These are phyloP conservation scores for Botryotinia convoluta DNA, from an alignment of 2,329 filamentous ascomycete species.

Conservation along the genomic window DNA sequence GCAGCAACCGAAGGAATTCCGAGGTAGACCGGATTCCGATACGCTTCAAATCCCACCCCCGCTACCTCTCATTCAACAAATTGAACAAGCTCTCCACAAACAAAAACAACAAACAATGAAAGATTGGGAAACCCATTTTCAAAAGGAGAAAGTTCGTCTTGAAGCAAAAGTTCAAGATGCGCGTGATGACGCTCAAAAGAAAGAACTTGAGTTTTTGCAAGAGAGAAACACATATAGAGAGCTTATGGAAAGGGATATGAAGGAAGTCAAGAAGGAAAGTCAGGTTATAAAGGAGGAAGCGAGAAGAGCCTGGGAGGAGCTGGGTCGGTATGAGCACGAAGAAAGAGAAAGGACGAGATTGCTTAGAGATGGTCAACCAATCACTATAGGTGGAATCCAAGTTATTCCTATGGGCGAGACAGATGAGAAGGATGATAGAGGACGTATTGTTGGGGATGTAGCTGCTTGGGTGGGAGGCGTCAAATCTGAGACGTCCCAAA, in stretches of 20 bases:
- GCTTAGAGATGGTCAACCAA: slow-evolving; percentile 81
- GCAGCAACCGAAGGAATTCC: neutral
- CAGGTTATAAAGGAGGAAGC: slow-evolving; percentile 62
- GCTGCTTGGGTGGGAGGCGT: slow-evolving; percentile 17
- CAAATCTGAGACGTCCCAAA: slow-evolving; percentile 4
- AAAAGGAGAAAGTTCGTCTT: slow-evolving; percentile 17
- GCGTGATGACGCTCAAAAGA: slow-evolving; percentile 18
- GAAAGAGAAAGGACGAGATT: slow-evolving; percentile 83
- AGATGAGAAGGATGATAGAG: slow-evolving; percentile 6
- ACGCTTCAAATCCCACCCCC: slow-evolving; percentile 20
- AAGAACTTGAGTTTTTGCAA: slow-evolving; percentile 17
- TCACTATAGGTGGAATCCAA: slow-evolving; percentile 86
- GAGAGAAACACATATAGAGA: slow-evolving; percentile 8
- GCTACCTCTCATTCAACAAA: slow-evolving; percentile 17
- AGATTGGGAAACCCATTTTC: slow-evolving; percentile 18
- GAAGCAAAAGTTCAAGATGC: slow-evolving; percentile 18
- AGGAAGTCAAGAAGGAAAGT: slow-evolving; percentile 18
- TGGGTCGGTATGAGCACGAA: slow-evolving; percentile 88
- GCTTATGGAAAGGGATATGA: slow-evolving; percentile 17
- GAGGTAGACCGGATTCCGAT: slow-evolving; percentile 16
- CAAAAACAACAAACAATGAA: slow-evolving; percentile 19
- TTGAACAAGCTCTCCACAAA: slow-evolving; percentile 19
- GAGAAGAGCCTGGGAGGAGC: slow-evolving; percentile 92
- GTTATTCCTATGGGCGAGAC: slow-evolving; percentile 74
- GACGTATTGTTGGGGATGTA: neutral